Conservation (phyloP, 441 rosid species). For the Gossypium lobatum region DNA sequence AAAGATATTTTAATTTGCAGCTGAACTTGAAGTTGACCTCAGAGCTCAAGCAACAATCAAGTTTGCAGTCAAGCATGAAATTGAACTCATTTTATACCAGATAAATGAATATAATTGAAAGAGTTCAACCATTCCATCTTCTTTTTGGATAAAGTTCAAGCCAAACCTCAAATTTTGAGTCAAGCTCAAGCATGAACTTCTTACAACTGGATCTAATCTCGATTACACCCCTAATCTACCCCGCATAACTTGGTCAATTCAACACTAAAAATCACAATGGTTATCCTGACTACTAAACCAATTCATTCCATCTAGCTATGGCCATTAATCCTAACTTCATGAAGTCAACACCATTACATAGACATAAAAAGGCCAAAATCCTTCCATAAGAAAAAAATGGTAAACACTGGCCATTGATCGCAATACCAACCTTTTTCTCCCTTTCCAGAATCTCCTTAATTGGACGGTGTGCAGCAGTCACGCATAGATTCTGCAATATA, state of each 20-base stretch:
- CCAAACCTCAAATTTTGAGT: background rate
- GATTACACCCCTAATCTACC: background rate
- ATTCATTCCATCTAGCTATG: slow-evolving; percentile 2
- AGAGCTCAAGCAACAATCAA: no score
- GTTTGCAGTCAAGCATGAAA: no score
- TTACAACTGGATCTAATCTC: background rate
- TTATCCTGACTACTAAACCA: background rate
- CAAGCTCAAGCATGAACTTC: background rate
- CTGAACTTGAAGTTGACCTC: no score
- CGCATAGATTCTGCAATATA: slow-evolving; percentile 59
- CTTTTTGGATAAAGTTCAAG: background rate
- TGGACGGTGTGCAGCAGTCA: slow-evolving; percentile 68
- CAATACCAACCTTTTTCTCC: slow-evolving; percentile 50
- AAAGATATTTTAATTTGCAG: no score
- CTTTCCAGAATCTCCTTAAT: slow-evolving; percentile 68
- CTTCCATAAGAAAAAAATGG: background rate
- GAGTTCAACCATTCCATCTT: background rate
- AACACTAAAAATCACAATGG: background rate
- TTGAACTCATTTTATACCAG: background rate
- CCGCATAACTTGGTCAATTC: background rate
- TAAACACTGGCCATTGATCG: background rate
- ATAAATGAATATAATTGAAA: background rate
- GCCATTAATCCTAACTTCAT: background rate
- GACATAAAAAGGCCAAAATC: background rate
- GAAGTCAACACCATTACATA: background rate